Conservation (phyloP, 2,329 filamentous ascomycete species). For the Chrysosphaeria jannelii region DNA sequence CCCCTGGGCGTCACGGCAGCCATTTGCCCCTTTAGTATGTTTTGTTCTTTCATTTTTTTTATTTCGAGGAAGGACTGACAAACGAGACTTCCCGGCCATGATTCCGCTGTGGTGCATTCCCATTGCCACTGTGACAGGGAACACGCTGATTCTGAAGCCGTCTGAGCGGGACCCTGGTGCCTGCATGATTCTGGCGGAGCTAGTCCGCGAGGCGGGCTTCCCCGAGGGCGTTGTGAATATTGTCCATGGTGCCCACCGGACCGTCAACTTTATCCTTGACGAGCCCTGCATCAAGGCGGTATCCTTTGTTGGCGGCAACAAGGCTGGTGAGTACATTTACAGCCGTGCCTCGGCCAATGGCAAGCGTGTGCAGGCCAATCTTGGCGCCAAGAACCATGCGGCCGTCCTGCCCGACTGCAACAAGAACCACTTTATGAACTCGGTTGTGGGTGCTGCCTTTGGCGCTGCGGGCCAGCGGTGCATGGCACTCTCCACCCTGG, state of each 20-base stretch:
- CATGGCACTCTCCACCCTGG: slow-evolving; percentile 61
- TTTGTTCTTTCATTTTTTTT: slow-evolving; percentile 20
- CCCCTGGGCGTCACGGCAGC: slow-evolving; percentile 54
- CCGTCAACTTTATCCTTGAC: slow-evolving; percentile 67
- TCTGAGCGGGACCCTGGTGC: slow-evolving; percentile 65
- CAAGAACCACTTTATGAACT: slow-evolving; percentile 71
- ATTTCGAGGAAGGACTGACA: slow-evolving; percentile 11
- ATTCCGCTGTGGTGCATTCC: slow-evolving; percentile 80
- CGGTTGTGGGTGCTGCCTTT: slow-evolving; percentile 57
- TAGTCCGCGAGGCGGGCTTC: slow-evolving; percentile 54
- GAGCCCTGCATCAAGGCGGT: slow-evolving; percentile 65
- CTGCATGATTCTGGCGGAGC: slow-evolving; percentile 59
- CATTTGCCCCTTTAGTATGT: slow-evolving; percentile 74
- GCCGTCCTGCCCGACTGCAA: slow-evolving; percentile 64
- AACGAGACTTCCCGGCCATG: slow-evolving; percentile 83
- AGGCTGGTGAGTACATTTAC: slow-evolving; percentile 72
- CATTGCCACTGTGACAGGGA: slow-evolving; percentile 56
- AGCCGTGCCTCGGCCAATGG: slow-evolving; percentile 50
- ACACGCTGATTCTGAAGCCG: slow-evolving; percentile 62
- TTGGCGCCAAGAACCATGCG: slow-evolving; percentile 72
- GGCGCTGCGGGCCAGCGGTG: slow-evolving; percentile 63
- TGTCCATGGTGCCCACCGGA: slow-evolving; percentile 49
- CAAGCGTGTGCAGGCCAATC: slow-evolving; percentile 67
- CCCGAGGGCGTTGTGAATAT: slow-evolving; percentile 59
- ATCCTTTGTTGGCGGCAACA: slow-evolving; percentile 65